Conservation (phyloP, 2,329 filamentous ascomycete species). For the Cercospora nicotianae region DNA sequence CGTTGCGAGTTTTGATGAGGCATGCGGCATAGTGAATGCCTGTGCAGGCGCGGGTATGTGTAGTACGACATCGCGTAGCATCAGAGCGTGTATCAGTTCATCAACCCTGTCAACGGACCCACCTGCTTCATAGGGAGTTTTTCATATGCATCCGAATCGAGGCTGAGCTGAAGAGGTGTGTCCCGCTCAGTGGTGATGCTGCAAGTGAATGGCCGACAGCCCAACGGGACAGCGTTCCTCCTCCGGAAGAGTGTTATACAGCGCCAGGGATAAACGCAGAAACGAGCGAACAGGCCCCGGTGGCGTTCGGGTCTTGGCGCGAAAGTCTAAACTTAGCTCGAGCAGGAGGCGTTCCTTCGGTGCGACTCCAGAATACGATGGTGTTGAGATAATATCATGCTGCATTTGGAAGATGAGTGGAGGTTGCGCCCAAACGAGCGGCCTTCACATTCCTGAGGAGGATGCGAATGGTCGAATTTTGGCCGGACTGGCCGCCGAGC, state of each 20-base stretch:
- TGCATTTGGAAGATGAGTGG: conserved; percentile 2
- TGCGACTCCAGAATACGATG: conserved; percentile 17
- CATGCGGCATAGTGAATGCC: conserved; percentile 4
- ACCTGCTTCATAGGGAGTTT: conserved; percentile 17
- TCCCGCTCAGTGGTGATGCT: conserved; percentile 9
- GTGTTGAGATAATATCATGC: conserved; percentile 3
- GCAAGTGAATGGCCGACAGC: not conserved
- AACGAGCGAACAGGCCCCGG: not conserved
- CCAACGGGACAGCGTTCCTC: conserved; percentile 12
- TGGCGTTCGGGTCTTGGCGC: not conserved
- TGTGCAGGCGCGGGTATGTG: conserved; percentile 9
- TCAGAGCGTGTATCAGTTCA: conserved; percentile 11
- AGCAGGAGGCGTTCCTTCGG: conserved; percentile 17
- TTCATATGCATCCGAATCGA: conserved; percentile 6
- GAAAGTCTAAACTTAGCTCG: conserved; percentile 1
- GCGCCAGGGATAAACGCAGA: conserved; percentile 6
- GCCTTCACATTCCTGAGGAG: not conserved
- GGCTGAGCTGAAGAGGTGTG: conserved; percentile 8
- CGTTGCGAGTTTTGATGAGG: conserved; percentile 7
- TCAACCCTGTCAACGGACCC: conserved; percentile 15
- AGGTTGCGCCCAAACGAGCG: not conserved
- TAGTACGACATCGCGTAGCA: conserved; percentile 19
- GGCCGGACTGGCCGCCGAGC: not conserved
- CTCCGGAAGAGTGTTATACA: conserved; percentile 18
- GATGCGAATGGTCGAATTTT: not conserved